phyloP scores from a whole-genome alignment of 2,329 filamentous ascomycete genomes.

The Lachnellula arida region DNA sequence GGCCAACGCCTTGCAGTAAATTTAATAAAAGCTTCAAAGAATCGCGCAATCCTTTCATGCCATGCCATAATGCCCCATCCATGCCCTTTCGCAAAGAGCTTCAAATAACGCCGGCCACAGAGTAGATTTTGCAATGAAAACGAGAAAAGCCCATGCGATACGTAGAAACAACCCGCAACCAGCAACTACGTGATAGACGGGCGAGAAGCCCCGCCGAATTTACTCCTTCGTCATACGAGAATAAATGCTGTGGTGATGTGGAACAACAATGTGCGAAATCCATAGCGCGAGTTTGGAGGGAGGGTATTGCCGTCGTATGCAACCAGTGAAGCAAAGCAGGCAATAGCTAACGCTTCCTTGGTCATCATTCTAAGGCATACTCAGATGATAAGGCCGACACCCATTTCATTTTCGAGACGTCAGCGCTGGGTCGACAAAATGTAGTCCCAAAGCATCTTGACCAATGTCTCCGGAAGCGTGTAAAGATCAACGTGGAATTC shows the following conservation, averaged over 20 bases:
- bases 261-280: background rate
- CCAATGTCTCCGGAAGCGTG: slow-evolving; percentile 84
- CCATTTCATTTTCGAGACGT: background rate
- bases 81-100: background rate
- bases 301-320: background rate
- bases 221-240: background rate
- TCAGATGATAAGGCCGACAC: background rate
- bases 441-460: slow-evolving; percentile 96
- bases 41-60: background rate
- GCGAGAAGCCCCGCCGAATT: background rate
- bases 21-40: background rate
- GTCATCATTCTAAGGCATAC: background rate
- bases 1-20: background rate
- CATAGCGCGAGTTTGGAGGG: background rate
- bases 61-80: background rate
- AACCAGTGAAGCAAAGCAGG: background rate
- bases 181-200: background rate
- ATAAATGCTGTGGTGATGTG: background rate
- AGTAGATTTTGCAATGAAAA: background rate
- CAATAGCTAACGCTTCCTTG: background rate
- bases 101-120: background rate
- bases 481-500: slow-evolving; percentile 98
- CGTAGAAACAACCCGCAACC: background rate
- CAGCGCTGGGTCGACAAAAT: slow-evolving; percentile 33
- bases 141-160: background rate